Base-by-base conservation (phyloP, 345 rosid species). In the Lagerstroemia speciosa region DNA sequence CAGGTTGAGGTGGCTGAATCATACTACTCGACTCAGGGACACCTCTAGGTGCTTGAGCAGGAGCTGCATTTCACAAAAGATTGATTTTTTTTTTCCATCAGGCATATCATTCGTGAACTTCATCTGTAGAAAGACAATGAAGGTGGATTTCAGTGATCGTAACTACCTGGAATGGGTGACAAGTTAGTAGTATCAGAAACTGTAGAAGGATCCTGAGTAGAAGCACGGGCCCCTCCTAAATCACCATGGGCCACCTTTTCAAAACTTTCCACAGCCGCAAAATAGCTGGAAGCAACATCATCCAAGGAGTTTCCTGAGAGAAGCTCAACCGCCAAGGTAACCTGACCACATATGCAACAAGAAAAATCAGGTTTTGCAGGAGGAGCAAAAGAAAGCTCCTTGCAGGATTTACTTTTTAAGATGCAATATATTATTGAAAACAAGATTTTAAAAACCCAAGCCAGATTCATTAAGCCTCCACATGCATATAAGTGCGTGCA, bases 301-400 rank as follows among this genome's bases (percentile, higher is more conserved):
- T 83, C 96, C 81, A 90, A 73, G 38, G 69, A 73, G 70, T 81
- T 75, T 70, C 93, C 93, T 71, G 92, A 82, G 67, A 91, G 92
- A 68, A 73, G 66, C 82, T 89, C 95, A 71, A 86, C 68, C 30
- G 82, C 86, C 8, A 80, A 74, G 66, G 89, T 82, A 67, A 87
- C 92, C 92, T 87, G 74, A 62, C 41, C 70, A 73, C 57, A 43
- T 57, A 50, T 26, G 17, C 37, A 60, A 33, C 1, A 46, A 38
- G 66, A 72, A 32, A 55, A 40, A 68, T 36, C 52, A 67, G 37
- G 46, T 33, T 24, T n/a, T 27, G 66, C 43, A 50, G n/a, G 55
- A 45, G 17, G 11, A 14, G 29, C 26, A 52, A 58, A 12, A 16
- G 63, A 6, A 26, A n/a, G n/a, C n/a, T n/a, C 19, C 6, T 12